A percentile compares a stretch with the other conserved stretches of the same genome.
These are phyloP conservation scores for Fusarium staphyleae DNA, from an alignment of 2,329 filamentous ascomycete species.

Conservation along the genomic window DNA sequence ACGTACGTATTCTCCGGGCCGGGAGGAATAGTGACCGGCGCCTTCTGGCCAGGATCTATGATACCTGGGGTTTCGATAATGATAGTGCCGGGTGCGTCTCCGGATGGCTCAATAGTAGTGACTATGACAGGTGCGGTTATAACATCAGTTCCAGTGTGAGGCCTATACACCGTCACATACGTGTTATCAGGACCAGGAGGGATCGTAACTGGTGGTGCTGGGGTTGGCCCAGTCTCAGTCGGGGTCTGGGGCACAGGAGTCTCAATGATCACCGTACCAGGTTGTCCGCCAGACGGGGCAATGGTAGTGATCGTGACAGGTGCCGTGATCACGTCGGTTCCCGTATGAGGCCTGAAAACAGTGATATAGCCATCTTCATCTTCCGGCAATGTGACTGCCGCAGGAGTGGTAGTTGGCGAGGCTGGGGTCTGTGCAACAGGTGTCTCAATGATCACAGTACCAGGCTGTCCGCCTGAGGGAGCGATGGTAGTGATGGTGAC, in stretches of 20 bases:
- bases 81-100: conserved; percentile 19
- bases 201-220: conserved; percentile 11
- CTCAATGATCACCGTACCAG: conserved; percentile 23
- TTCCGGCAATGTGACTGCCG: neutral
- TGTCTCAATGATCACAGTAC: conserved; percentile 28
- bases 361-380: conserved; percentile 19
- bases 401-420: conserved; percentile 10
- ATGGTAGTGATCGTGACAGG: conserved; percentile 17
- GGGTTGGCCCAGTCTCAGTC: neutral
- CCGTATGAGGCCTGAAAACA: conserved; percentile 14
- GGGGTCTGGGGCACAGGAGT: conserved; percentile 5
- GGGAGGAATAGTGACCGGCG: conserved; percentile 6
- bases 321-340: conserved; percentile 6
- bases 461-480: conserved; percentile 16
- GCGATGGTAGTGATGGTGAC: conserved; percentile 19
- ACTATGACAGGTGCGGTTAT: conserved; percentile 22
- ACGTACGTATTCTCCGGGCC: conserved; percentile 12
- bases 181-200: conserved; percentile 15
- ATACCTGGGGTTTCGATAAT: conserved; percentile 19
- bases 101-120: conserved; percentile 14
- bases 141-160: conserved; percentile 11
- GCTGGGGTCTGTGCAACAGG: conserved; percentile 16
- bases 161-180: conserved; percentile 28
- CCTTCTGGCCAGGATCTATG: neutral
- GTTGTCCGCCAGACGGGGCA: conserved; percentile 9